These are phyloP conservation scores for Elsinoe necatrix DNA, from an alignment of 2,329 filamentous ascomycete species.

Conservation along the genomic window DNA sequence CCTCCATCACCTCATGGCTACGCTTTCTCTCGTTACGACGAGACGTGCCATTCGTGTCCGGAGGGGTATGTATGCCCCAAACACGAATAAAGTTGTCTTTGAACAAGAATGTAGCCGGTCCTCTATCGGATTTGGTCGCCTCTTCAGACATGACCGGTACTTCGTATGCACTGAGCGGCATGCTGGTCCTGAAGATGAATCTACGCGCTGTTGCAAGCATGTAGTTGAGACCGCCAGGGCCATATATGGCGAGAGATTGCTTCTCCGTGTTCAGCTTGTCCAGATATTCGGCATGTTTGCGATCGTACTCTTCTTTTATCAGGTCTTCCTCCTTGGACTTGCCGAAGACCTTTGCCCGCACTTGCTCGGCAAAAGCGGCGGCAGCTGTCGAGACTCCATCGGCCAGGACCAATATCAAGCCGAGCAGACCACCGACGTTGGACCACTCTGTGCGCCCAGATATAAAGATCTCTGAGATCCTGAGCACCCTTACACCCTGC, in stretches of 20 bases:
- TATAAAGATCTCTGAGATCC: conserved; percentile 71
- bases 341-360: conserved; percentile 31
- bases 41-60: conserved; percentile 20
- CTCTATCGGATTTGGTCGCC: neutral
- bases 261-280: conserved; percentile 28
- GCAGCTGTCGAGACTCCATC: conserved; percentile 48
- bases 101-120: conserved; percentile 7
- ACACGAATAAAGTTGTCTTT: conserved; percentile 68
- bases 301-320: conserved; percentile 17
- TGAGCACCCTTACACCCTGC: conserved; percentile 55
- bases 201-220: conserved; percentile 70
- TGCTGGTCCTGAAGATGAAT: conserved; percentile 78
- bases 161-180: conserved; percentile 66
- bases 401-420: conserved; percentile 75
- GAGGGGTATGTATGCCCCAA: conserved; percentile 65
- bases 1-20: conserved; percentile 29
- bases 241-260: conserved; percentile 58
- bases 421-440: conserved; percentile 71
- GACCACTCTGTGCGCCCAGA: conserved; percentile 69
- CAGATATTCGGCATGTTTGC: conserved; percentile 23
- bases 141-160: conserved; percentile 30
- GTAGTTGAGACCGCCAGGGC: conserved; percentile 70
- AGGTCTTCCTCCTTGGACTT: conserved; percentile 29
- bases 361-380: conserved; percentile 36
- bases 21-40: conserved; percentile 27